Percentiles rank a stretch among this genome's conserved stretches.
These are phyloP conservation scores for Iris pallida DNA, from an alignment of 116 monocot species.

Conservation along the genomic window DNA sequence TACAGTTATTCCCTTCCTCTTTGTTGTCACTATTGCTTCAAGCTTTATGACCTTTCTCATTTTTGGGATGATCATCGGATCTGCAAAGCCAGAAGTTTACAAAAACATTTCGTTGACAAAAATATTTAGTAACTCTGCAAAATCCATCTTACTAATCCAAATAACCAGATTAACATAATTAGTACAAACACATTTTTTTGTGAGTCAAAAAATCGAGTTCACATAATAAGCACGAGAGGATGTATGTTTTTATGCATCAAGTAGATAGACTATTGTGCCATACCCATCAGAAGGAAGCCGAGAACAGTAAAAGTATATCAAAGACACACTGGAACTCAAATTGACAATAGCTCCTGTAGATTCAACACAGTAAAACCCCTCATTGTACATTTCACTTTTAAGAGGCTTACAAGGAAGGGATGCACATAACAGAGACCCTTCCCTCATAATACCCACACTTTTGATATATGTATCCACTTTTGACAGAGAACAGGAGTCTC, in stretches of 20 bases:
- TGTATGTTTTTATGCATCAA: neutral
- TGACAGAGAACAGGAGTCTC: conserved; percentile 22
- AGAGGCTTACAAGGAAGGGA: conserved; percentile 36
- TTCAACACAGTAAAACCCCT: conserved; percentile 46
- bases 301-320: conserved; percentile 61
- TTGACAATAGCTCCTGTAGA: conserved; percentile 54
- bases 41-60: no score
- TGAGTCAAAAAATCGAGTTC: no score
- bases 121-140: no score
- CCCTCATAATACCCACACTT: conserved; percentile 48
- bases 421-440: conserved; percentile 35
- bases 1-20: no score
- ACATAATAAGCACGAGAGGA: neutral
- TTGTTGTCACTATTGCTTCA: no score
- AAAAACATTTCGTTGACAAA: no score
- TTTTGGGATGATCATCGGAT: no score
- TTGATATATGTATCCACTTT: conserved; percentile 37
- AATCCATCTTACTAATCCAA: no score
- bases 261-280: neutral
- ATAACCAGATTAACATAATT: no score
- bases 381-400: conserved; percentile 18
- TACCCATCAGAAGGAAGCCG: conserved; percentile 64
- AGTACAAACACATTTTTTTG: no score
- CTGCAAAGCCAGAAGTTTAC: no score
- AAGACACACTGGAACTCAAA: conserved; percentile 44